These are phyloP conservation scores for Buddleja alternifolia DNA, from an alignment of 257 asterid species.

Conservation along the genomic window DNA sequence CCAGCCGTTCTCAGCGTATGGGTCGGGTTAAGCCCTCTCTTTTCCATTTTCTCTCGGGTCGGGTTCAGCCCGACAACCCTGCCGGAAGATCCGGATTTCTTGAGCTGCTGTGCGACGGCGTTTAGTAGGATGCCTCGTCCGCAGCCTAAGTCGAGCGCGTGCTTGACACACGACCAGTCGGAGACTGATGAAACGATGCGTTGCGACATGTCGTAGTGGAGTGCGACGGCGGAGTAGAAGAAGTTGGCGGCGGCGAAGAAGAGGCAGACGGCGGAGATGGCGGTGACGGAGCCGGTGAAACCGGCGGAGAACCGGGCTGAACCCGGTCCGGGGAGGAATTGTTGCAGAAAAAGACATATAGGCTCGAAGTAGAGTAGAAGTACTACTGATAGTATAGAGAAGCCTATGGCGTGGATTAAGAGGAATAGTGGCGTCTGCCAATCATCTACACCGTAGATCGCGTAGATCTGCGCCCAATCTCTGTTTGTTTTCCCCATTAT, in stretches of 20 bases:
- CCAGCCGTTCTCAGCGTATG: slow-evolving; percentile 77
- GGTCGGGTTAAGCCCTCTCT: slow-evolving; percentile 38
- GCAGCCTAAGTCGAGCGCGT: slow-evolving; percentile 93
- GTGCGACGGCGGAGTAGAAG: slow-evolving; percentile 83
- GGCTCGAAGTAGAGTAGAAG: slow-evolving; percentile 86
- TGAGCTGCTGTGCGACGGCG: slow-evolving; percentile 91
- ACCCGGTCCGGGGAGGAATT: slow-evolving; percentile 65
- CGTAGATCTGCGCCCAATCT: slow-evolving; percentile 97
- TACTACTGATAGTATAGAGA: slow-evolving; percentile 59
- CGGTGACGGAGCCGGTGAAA: slow-evolving; percentile 84
- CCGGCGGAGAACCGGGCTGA: slow-evolving; percentile 84
- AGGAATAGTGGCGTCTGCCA: slow-evolving; percentile 89
- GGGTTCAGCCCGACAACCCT: slow-evolving; percentile 90
- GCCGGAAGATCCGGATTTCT: slow-evolving; percentile 89
- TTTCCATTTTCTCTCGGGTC: slow-evolving; percentile 33
- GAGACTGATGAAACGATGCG: slow-evolving; percentile 76
- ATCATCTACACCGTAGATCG: slow-evolving; percentile 88
- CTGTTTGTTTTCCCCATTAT: slow-evolving; percentile 75
- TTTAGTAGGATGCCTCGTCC: slow-evolving; percentile 91
- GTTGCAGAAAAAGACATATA: slow-evolving; percentile 55
- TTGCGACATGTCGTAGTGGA: slow-evolving; percentile 95
- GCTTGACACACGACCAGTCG: slow-evolving; percentile 89
- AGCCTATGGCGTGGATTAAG: slow-evolving; percentile 62
- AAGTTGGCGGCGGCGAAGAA: slow-evolving; percentile 80
- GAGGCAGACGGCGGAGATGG: slow-evolving; percentile 85